These are phyloP conservation scores for Yamadazyma jaroonii DNA, from an alignment of 1,139 yeast genomes.

Conservation along the genomic window DNA sequence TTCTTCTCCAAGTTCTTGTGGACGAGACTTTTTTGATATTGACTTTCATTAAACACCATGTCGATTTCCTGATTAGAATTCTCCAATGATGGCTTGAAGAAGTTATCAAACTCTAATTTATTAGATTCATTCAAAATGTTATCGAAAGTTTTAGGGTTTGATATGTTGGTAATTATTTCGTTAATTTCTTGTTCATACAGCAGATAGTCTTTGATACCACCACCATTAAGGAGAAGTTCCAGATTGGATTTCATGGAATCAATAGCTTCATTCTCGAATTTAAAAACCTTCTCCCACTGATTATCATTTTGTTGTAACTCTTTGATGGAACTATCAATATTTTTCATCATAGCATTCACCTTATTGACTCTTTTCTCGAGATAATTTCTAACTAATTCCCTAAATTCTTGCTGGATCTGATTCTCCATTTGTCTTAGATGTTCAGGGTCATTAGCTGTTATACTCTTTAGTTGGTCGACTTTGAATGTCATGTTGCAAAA, in stretches of 20 bases:
- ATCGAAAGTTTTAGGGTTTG: slow-evolving; percentile 36
- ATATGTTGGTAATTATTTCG: slow-evolving; percentile 24
- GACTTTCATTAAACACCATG: slow-evolving; percentile 27
- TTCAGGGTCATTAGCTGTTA: slow-evolving; percentile 23
- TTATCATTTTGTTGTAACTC: slow-evolving; percentile 28
- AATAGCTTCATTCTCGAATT: slow-evolving; percentile 34
- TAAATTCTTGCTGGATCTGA: slow-evolving; percentile 31
- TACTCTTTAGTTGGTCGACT: slow-evolving; percentile 7
- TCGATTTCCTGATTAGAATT: slow-evolving; percentile 25
- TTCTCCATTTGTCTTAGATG: slow-evolving; percentile 29
- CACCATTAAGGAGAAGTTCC: slow-evolving; percentile 25
- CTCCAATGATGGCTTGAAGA: slow-evolving; percentile 25
- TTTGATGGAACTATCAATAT: slow-evolving; percentile 26
- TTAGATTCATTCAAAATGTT: slow-evolving; percentile 16
- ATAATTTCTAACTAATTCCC: slow-evolving; percentile 26
- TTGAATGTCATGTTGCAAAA: slow-evolving; percentile 2
- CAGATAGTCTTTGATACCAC: slow-evolving; percentile 19
- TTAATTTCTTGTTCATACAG: slow-evolving; percentile 23
- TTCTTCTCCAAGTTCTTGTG: slow-evolving; percentile 23
- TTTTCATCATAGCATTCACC: slow-evolving; percentile 27
- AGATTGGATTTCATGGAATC: slow-evolving; percentile 29
- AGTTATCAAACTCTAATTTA: slow-evolving; percentile 28
- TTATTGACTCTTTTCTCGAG: slow-evolving; percentile 31
- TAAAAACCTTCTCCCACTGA: slow-evolving; percentile 33
- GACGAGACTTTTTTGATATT: slow-evolving; percentile 27